Evolutionary conservation across 176 grass and related monocot genomes (phyloP).

Genomic region (Hordeum marinum): DNA sequence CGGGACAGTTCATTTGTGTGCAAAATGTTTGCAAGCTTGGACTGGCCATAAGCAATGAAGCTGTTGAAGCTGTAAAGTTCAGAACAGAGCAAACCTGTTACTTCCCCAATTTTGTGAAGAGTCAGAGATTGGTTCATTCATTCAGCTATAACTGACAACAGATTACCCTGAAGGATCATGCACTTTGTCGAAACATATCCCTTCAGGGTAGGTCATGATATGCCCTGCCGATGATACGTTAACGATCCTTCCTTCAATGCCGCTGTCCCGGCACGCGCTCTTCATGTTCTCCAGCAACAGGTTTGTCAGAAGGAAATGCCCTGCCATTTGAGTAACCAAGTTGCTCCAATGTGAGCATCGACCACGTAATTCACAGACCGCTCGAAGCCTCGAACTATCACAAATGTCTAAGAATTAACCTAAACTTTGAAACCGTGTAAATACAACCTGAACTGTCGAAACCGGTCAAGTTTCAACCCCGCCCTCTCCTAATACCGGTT

Average conservation of each 20-base stretch:
- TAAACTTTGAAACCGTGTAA: too few species aligned
- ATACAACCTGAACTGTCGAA: too few species aligned
- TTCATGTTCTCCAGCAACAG: slow-evolving; percentile 86
- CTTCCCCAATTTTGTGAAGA: background rate
- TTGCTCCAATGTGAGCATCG: background rate
- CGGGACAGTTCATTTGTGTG: slow-evolving; percentile 62
- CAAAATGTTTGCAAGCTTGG: slow-evolving; percentile 90
- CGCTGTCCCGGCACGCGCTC: slow-evolving; percentile 35
- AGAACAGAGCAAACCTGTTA: background rate
- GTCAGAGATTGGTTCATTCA: background rate
- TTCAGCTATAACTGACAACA: background rate
- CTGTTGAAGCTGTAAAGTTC: slow-evolving; percentile 43
- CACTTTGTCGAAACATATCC: slow-evolving; percentile 66
- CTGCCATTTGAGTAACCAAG: slow-evolving; percentile 28
- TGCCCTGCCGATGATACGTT: slow-evolving; percentile 61
- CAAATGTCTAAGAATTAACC: too few species aligned
- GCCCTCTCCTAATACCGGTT: too few species aligned
- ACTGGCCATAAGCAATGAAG: slow-evolving; percentile 62
- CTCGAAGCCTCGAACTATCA: background rate
- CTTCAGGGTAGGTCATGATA: slow-evolving; percentile 43
- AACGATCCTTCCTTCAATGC: slow-evolving; percentile 71
- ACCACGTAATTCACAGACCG: background rate
- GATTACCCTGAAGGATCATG: slow-evolving; percentile 58
- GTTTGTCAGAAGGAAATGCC: slow-evolving; percentile 85
- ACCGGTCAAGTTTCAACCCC: too few species aligned